Evolutionary conservation across 352 stramenopile species (phyloP), one percentile per base, ranked within the genome.

Genomic region (Phytophthora ohioensis): DNA sequence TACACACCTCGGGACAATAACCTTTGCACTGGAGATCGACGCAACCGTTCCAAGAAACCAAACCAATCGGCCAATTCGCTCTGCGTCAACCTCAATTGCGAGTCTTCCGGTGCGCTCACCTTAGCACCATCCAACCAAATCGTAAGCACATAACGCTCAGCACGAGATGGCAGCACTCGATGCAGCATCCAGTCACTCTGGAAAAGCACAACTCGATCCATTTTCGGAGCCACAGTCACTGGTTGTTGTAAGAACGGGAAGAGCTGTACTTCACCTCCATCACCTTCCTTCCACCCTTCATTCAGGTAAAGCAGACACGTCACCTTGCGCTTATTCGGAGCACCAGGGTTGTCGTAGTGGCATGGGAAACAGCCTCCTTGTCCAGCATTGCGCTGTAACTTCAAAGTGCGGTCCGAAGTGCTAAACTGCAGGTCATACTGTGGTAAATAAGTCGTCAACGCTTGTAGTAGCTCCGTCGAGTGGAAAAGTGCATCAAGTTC

Each of bases 241-340:
- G 79, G 73, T 49, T 71, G 67, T 32, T 84, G 55, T 10, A 95
- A 67, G 67, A 95, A 95, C 5, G 88, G 88, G 48, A 91, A 78
- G 32, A 95, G 71, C 68, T 91, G 84, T 38, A 95, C 80, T 61
- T 95, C 84, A 11, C 88, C 88, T 30, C 88, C 88, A 42, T 94
- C 82, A 17, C 75, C 81, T 35, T 80, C 30, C 21, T 81, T 75
- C 88, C 88, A 95, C 31, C 59, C 49, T 39, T 88, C 84, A 58
- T 95, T 95, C 32, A 95, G 64, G 64, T 95, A 95, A 21, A 95
- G 62, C 57, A 95, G 67, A 60, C 86, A 93, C 38, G 88, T 94
- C 42, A 95, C 68, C 56, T 89, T 90, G 48, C 88, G 80, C 57
- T 88, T 90, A 79, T 93, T 94, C 6, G 88, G 88, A 21, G 73